Percentiles rank a stretch among this genome's conserved stretches.
phyloP scores from a whole-genome alignment of 169 alveolate species.

The Perkinsus olseni region DNA sequence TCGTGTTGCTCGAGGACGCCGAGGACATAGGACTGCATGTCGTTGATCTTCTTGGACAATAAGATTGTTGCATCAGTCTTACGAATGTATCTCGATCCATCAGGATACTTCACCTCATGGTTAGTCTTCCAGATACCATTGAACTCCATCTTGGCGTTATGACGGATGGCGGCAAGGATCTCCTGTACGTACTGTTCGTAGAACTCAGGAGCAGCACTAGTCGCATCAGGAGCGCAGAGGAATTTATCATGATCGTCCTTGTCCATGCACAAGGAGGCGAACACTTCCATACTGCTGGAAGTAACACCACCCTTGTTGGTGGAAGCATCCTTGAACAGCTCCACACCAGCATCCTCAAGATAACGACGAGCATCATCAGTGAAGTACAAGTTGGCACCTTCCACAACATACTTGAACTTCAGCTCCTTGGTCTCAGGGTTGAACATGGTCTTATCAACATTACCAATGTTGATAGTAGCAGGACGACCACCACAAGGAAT shows the following conservation, averaged over 20 bases:
- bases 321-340: conserved; percentile 63
- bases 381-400: conserved; percentile 69
- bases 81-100: too few relatives aligned
- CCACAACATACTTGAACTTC: conserved; percentile 60
- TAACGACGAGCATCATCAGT: conserved; percentile 66
- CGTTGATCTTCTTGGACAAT: too few relatives aligned
- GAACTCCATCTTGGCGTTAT: conserved; percentile 22
- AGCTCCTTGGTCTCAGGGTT: conserved; percentile 21
- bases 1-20: too few relatives aligned
- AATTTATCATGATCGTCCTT: background rate
- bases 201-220: conserved; percentile 4
- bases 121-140: conserved; percentile 25
- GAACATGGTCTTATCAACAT: conserved; percentile 44
- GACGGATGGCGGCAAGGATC: conserved; percentile 5
- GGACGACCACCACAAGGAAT: conserved; percentile 81
- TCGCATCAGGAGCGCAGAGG: background rate
- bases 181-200: conserved; percentile 12
- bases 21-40: too few relatives aligned
- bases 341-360: conserved; percentile 55
- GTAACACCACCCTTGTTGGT: conserved; percentile 79
- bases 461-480: conserved; percentile 48
- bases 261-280: conserved; percentile 58
- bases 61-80: too few relatives aligned
- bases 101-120: too few relatives aligned
- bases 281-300: conserved; percentile 64